Percentiles rank a stretch among this genome's conserved stretches.
These are phyloP conservation scores for Aspergillus neoniger DNA, from an alignment of 2,329 filamentous ascomycete genomes.

Conservation along the genomic window DNA sequence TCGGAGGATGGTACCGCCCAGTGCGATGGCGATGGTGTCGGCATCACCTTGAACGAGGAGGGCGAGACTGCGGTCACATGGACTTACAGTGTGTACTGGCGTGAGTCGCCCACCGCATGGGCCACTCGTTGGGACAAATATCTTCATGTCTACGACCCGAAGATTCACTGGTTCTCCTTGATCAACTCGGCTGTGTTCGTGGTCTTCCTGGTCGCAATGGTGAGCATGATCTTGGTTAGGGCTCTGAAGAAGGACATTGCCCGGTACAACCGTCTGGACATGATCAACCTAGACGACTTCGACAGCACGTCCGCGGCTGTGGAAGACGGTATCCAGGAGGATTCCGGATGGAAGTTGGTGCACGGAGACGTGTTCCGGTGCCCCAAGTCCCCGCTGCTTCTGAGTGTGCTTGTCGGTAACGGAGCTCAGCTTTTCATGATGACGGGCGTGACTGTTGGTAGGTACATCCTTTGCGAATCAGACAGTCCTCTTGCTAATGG, in stretches of 20 bases:
- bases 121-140: slow-evolving; percentile 99
- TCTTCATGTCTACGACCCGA: slow-evolving; percentile 92
- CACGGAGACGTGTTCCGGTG: slow-evolving; percentile 96
- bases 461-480: slow-evolving; percentile 19
- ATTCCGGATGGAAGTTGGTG: slow-evolving; percentile 97
- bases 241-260: slow-evolving; percentile 94
- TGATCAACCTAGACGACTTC: slow-evolving; percentile 86
- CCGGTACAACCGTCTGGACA: slow-evolving; percentile 90
- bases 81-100: slow-evolving; percentile 93
- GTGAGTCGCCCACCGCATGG: slow-evolving; percentile 80
- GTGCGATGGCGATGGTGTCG: slow-evolving; percentile 61
- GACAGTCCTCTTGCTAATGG: slow-evolving; percentile 10
- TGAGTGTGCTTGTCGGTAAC: slow-evolving; percentile 87
- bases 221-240: slow-evolving; percentile 86
- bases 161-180: slow-evolving; percentile 98
- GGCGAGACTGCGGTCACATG: slow-evolving; percentile 71
- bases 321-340: slow-evolving; percentile 93
- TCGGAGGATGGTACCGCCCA: slow-evolving; percentile 58
- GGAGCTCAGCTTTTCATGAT: slow-evolving; percentile 97
- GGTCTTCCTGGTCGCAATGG: slow-evolving; percentile 84
- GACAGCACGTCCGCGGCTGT: slow-evolving; percentile 71
- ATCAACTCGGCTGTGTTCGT: slow-evolving; percentile 96
- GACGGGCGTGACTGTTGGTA: slow-evolving; percentile 84
- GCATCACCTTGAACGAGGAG: slow-evolving; percentile 66
- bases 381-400: slow-evolving; percentile 76